These are phyloP conservation scores for Solanum peruvianum DNA, from an alignment of 257 asterid species.

Conservation along the genomic window DNA sequence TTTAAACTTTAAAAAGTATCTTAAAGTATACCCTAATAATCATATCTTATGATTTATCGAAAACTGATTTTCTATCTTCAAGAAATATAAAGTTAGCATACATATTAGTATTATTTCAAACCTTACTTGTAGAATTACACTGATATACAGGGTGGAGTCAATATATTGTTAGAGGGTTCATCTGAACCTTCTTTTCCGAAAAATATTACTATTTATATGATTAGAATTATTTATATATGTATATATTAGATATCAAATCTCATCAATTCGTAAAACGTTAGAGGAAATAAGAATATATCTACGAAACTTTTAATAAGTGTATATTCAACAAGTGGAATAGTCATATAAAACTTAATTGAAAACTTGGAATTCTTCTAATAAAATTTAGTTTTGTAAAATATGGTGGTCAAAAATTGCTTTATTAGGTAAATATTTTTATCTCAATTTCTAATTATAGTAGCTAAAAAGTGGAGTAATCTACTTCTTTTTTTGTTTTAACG, in stretches of 20 bases:
- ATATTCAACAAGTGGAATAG: background rate
- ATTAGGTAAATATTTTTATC: background rate
- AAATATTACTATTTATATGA: no score
- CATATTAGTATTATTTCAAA: accelerated
- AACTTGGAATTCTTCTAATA: background rate
- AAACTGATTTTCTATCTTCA: background rate
- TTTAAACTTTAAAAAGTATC: no score
- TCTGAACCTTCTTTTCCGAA: no score
- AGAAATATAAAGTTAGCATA: background rate
- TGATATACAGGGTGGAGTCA: background rate
- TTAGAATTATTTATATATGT: no score
- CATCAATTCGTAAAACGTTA: background rate
- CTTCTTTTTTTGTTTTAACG: no score
- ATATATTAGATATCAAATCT: no score
- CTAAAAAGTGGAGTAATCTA: background rate
- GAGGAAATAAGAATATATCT: background rate
- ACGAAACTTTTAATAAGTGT: no score
- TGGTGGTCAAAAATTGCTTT: background rate
- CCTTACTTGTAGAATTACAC: background rate
- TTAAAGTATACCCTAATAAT: background rate
- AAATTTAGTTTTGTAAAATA: background rate
- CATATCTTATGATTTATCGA: no score
- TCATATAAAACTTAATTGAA: background rate
- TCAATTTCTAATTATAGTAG: background rate
- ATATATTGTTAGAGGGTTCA: no score